phyloP scores from a whole-genome alignment of 768 basidiomycete species.

The Tylopilus subfusipes region DNA sequence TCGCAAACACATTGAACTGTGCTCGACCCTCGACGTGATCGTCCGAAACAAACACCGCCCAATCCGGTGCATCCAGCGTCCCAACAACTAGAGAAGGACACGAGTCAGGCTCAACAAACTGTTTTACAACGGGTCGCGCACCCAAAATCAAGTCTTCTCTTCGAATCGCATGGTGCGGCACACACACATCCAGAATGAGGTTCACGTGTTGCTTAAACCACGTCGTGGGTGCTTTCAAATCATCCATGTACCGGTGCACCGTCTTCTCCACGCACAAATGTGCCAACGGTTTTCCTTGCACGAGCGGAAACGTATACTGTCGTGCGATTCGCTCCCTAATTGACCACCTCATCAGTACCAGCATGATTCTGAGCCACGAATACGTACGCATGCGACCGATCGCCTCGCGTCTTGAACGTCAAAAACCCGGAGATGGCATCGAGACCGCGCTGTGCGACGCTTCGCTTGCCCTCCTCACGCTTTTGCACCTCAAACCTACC shows the following conservation, averaged over 20 bases:
- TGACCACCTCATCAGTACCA: neutral
- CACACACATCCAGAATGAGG: conserved; percentile 56
- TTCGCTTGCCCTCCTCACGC: conserved; percentile 53
- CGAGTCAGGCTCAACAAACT: neutral
- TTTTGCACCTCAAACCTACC: conserved; percentile 47
- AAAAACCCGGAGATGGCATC: conserved; percentile 53
- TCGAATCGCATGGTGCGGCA: conserved; percentile 40
- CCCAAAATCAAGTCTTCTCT: conserved; percentile 59
- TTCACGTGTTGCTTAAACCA: conserved; percentile 76
- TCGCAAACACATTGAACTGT: conserved; percentile 67
- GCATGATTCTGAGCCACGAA: neutral
- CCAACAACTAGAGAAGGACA: conserved; percentile 52
- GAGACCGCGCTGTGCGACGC: conserved; percentile 50
- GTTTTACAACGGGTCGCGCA: neutral
- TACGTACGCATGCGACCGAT: conserved; percentile 41
- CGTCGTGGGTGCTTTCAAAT: conserved; percentile 56
- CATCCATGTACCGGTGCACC: conserved; percentile 63
- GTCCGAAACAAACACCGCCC: conserved; percentile 74
- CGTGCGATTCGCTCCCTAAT: conserved; percentile 45
- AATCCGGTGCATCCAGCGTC: conserved; percentile 64
- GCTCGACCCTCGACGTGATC: conserved; percentile 60
- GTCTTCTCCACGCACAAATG: conserved; percentile 68
- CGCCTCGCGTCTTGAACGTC: conserved; percentile 39
- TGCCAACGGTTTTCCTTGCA: conserved; percentile 62
- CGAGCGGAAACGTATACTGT: conserved; percentile 57